phyloP scores from a whole-genome alignment of 352 stramenopile genomes.

The Phytopythium kandeliae region DNA sequence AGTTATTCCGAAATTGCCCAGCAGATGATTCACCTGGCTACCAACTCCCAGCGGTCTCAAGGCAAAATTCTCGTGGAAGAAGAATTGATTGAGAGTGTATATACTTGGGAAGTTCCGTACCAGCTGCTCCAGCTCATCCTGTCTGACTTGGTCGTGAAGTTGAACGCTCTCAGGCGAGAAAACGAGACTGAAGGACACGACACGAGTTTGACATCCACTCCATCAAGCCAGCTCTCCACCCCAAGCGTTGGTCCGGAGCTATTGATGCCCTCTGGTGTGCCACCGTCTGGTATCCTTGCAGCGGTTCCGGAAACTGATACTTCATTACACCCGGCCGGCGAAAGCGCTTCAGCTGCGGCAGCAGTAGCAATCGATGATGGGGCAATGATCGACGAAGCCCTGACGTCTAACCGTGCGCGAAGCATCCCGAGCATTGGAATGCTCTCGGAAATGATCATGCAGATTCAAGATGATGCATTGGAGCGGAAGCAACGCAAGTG shows the following conservation, averaged over 20 bases:
- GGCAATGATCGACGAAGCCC: conserved; percentile 7
- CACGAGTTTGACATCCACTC: conserved; percentile 36
- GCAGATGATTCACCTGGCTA: conserved; percentile 34
- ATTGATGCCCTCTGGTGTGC: conserved; percentile 6
- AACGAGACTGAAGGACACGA: conserved; percentile 29
- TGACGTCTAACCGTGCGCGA: conserved; percentile 15
- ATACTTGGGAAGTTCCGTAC: conserved; percentile 84
- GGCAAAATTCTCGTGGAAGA: conserved; percentile 79
- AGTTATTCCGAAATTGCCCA: conserved; percentile 31
- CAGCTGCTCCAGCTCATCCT: conserved; percentile 78
- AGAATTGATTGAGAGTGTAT: conserved; percentile 85
- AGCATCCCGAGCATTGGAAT: conserved; percentile 58
- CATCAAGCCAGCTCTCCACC: conserved; percentile 43
- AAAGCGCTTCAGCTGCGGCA: background rate
- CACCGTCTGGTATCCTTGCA: conserved; percentile 20
- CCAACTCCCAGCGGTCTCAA: conserved; percentile 31
- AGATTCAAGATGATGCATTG: conserved; percentile 79
- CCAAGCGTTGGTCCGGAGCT: conserved; percentile 24
- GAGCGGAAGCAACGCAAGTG: conserved; percentile 79
- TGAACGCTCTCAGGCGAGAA: conserved; percentile 55
- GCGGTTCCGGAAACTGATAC: conserved; percentile 29
- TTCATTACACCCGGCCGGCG: background rate
- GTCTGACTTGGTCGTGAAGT: conserved; percentile 61
- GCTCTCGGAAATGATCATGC: conserved; percentile 83
- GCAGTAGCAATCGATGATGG: background rate